Evolutionary conservation across 1,284 basidiomycete species (phyloP).

Genomic region (Spongispora temasekensis): DNA sequence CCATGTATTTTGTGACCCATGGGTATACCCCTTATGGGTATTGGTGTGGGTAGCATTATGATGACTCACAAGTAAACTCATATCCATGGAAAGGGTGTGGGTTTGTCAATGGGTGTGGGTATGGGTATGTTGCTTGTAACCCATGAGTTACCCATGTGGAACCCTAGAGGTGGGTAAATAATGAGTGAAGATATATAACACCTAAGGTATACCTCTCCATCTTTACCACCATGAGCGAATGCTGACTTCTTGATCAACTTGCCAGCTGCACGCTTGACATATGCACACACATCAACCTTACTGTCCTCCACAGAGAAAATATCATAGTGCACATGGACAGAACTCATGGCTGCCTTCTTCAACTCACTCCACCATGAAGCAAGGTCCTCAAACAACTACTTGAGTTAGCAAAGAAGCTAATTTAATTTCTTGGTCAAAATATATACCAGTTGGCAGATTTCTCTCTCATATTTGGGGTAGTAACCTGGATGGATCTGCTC

Average conservation of each 20-base stretch:
- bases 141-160: too few relatives aligned
- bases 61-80: too few relatives aligned
- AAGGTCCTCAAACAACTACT: not conserved
- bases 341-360: not conserved
- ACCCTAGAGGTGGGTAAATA: too few relatives aligned
- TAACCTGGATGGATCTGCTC: not conserved
- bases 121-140: too few relatives aligned
- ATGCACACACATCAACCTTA: not conserved
- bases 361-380: not conserved
- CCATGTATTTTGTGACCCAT: too few relatives aligned
- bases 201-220: not conserved
- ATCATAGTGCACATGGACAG: not conserved
- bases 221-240: not conserved
- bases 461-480: not conserved
- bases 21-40: too few relatives aligned
- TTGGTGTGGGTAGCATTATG: too few relatives aligned
- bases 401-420: not conserved
- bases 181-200: too few relatives aligned
- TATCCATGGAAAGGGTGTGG: too few relatives aligned
- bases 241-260: not conserved
- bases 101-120: too few relatives aligned
- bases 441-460: not conserved
- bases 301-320: not conserved
- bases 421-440: not conserved
- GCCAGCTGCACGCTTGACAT: not conserved